Conservation (phyloP, 2,329 filamentous ascomycete genomes). For the Dichotomopilus funicola region DNA sequence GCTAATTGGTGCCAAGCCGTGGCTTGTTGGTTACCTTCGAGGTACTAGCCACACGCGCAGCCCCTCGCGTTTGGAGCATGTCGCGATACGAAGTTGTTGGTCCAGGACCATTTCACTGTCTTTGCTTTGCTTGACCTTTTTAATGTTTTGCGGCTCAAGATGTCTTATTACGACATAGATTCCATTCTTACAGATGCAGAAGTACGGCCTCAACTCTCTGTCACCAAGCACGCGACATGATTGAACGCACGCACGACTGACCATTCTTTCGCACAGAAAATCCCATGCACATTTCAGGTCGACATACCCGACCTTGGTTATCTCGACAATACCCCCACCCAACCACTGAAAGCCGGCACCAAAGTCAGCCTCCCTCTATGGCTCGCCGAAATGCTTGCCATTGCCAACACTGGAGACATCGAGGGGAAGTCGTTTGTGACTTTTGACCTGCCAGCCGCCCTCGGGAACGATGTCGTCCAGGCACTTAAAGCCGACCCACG, state of each 20-base stretch:
- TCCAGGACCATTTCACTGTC: too few relatives aligned
- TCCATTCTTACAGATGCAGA: slow-evolving; percentile 80
- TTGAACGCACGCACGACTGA: slow-evolving; percentile 9
- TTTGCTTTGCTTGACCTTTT: too few relatives aligned
- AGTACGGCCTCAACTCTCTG: slow-evolving; percentile 37
- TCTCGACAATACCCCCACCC: slow-evolving; percentile 70
- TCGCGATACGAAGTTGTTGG: slow-evolving; percentile 1
- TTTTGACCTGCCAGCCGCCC: slow-evolving; percentile 71
- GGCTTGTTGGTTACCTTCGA: not conserved
- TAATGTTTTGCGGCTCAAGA: slow-evolving; percentile 20
- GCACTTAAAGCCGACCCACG: slow-evolving; percentile 86
- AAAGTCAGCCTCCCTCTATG: slow-evolving; percentile 81
- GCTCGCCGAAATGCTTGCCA: slow-evolving; percentile 88
- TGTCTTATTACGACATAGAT: slow-evolving; percentile 82
- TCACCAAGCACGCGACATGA: not conserved
- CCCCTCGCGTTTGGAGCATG: not conserved
- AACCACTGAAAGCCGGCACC: slow-evolving; percentile 71
- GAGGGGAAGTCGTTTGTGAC: slow-evolving; percentile 58
- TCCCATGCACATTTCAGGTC: slow-evolving; percentile 90
- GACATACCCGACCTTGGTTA: slow-evolving; percentile 82
- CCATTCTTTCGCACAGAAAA: slow-evolving; percentile 56
- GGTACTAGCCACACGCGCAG: slow-evolving; percentile 3
- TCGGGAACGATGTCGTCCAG: slow-evolving; percentile 75
- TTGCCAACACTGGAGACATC: slow-evolving; percentile 45
- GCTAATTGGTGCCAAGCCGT: not conserved